Conservation (phyloP, 75 land plant genomes). For the Selaginella moellendorffii region DNA sequence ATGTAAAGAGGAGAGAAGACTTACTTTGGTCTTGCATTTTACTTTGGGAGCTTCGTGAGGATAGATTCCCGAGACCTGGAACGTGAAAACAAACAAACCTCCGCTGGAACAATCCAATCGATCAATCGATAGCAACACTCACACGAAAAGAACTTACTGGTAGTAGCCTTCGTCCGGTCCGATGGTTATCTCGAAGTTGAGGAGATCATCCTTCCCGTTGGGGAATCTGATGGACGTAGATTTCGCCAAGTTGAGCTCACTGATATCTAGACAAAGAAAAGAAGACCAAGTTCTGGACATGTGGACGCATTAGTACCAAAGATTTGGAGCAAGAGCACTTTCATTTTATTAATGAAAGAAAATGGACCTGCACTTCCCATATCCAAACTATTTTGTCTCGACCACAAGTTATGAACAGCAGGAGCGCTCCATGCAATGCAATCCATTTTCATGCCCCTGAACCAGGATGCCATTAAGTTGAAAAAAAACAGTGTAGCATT, state of each 20-base stretch:
- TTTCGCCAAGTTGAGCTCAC: constrained; percentile 45
- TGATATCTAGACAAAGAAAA: constrained; percentile 36
- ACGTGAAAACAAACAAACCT: constrained; percentile 56
- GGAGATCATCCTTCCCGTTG: constrained; percentile 50
- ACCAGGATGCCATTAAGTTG: no score
- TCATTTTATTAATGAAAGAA: no score
- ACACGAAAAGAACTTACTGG: constrained; percentile 23
- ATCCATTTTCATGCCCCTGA: no score
- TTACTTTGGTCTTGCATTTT: constrained; percentile 79
- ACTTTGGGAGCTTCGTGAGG: constrained; percentile 79
- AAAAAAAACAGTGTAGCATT: no score
- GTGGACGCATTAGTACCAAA: no score
- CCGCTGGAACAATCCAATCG: constrained; percentile 26
- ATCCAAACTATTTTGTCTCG: no score
- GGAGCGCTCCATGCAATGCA: no score
- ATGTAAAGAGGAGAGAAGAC: no score
- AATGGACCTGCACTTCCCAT: no score
- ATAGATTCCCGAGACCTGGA: constrained; percentile 41
- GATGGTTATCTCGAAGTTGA: constrained; percentile 41
- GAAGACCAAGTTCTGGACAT: no score
- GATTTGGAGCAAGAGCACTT: no score
- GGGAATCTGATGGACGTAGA: constrained; percentile 37
- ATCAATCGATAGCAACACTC: neutral
- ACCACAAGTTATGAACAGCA: no score
- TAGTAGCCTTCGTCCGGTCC: constrained; percentile 50